Percentiles rank a stretch among this genome's conserved stretches.
phyloP scores from a whole-genome alignment of 768 basidiomycete species.

The Suillus weaverae region DNA sequence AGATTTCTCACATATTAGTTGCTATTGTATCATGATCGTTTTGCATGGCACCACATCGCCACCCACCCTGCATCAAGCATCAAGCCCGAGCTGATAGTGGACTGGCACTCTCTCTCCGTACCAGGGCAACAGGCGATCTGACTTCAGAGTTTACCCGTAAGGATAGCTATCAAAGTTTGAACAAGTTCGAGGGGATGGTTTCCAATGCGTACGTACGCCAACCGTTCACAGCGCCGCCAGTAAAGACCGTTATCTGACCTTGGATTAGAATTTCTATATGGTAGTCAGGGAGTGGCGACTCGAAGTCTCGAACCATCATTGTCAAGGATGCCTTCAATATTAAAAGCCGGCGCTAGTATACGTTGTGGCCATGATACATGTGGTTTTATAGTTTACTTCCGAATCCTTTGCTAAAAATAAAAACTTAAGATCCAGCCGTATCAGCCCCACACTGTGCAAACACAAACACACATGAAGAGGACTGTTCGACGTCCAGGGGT shows the following conservation, averaged over 20 bases:
- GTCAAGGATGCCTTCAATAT: not conserved
- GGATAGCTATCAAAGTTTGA: not conserved
- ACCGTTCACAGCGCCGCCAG: not conserved
- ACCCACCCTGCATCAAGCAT: not conserved
- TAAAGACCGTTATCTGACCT: not conserved
- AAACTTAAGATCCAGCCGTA: not conserved
- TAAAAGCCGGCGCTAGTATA: constrained; percentile 1
- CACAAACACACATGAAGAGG: not conserved
- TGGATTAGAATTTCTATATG: not conserved
- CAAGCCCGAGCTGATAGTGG: not conserved
- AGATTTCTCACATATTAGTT: not conserved
- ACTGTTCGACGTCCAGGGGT: not conserved
- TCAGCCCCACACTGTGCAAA: not conserved
- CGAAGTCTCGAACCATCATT: not conserved
- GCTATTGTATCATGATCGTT: not conserved
- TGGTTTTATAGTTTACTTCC: not conserved
- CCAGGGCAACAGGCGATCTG: not conserved
- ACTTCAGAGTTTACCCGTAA: not conserved
- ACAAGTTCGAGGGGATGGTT: not conserved
- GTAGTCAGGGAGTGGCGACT: not conserved
- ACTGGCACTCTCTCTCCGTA: not conserved
- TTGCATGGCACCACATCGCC: not conserved
- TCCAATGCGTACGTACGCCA: not conserved
- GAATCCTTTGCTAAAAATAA: not conserved
- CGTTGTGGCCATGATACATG: not conserved